Evolutionary conservation across 257 asterid species (phyloP), one percentile per base, ranked within the genome.

Genomic region (Scutellaria minor): DNA sequence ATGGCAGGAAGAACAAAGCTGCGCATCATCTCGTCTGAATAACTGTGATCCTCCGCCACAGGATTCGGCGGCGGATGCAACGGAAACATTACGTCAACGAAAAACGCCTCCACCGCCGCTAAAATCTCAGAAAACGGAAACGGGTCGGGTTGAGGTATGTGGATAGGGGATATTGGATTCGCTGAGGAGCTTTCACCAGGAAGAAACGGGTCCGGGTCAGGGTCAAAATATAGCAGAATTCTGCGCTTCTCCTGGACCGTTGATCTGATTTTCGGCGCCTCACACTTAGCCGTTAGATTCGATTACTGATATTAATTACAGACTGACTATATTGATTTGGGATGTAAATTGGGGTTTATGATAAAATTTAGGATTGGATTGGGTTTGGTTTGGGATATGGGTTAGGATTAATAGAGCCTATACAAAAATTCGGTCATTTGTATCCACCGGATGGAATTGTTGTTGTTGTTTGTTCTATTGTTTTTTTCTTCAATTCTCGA

Each of bases 1-100:
- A 73, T 15, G 42, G 72, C 70, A 84, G 86, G 78, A 74, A 3
- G 81, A 78, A 61, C 76, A 11, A 9, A 40, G 75, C 61, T 48
- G 75, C 39, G 47, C 78, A 3, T 77, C 74, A 2, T 63, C 70
- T 68, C 10, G 50, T 35, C 52, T 10, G 14, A 54, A 64, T 0
- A 45, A 51, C 60, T 35, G 54, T 39, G 9, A 41, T 41, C 50
- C 80, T 53, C 66, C 70, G 65, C 56, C 70, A 22, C 24, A 27
- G 15, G 22, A 58, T 31, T 8, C 59, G 15, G 48, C 68, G 47
- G 50, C 14, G 22, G 51, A 15, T 12, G 56, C 15, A 50, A 13
- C 71, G 75, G 66, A 7, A 15, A 63, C 58, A 18, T 18, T 64
- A 2, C 15, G 56, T 44, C 0, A 51, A 12, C 14, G 53, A 45